Percentiles rank a stretch among this genome's conserved stretches.
These are phyloP conservation scores for Phycomyces blakesleeanus DNA, from an alignment of 192 early-diverging fungal species.

Conservation along the genomic window DNA sequence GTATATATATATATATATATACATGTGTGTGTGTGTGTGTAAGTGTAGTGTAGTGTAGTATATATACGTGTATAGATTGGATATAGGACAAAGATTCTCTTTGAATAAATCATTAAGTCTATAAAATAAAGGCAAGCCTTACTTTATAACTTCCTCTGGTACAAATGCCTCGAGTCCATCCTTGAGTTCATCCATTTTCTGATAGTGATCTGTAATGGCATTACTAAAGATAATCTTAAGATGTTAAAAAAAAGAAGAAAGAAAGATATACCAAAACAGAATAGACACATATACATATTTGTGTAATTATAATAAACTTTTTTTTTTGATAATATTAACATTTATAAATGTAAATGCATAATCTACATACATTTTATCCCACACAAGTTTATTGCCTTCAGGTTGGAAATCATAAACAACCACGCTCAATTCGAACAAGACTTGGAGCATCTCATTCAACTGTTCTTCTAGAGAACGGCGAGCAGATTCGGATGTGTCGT, in stretches of 20 bases:
- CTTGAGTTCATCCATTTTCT: constrained; percentile 37
- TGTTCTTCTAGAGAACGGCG: constrained; percentile 41
- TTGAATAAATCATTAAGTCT: background rate
- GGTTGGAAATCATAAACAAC: constrained; percentile 55
- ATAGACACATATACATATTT: too few species aligned
- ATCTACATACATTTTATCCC: constrained; percentile 48
- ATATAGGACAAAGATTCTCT: too few species aligned
- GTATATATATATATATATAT: background rate
- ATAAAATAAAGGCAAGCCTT: too few species aligned
- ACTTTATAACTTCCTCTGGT: constrained; percentile 53
- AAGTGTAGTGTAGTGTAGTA: too few species aligned
- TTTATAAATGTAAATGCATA: too few species aligned
- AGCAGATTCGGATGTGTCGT: background rate
- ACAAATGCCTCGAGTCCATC: constrained; percentile 43
- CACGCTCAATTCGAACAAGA: constrained; percentile 47
- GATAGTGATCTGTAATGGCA: constrained; percentile 28
- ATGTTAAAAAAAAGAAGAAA: background rate
- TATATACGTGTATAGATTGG: background rate
- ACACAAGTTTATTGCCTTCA: constrained; percentile 40
- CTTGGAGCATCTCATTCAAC: constrained; percentile 45
- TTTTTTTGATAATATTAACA: too few species aligned
- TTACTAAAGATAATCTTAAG: constrained; percentile 19
- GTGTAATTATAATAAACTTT: too few species aligned
- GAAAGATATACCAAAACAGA: too few species aligned
- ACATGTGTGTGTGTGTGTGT: background rate